These are phyloP conservation scores for Psilocybe cyanescens DNA, from an alignment of 768 basidiomycete species.

Conservation along the genomic window DNA sequence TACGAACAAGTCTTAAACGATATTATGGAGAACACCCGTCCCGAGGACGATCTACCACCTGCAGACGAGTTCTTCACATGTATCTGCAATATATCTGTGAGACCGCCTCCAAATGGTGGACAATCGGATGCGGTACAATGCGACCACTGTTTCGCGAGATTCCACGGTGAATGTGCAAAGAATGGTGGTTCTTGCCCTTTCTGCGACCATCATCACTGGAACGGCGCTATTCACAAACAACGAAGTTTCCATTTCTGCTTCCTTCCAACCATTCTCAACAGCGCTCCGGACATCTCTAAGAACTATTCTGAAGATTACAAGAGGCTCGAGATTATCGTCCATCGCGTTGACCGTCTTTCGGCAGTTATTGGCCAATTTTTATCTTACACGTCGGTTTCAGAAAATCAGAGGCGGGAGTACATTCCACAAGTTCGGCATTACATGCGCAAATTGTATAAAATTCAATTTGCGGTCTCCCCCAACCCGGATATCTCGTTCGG, in stretches of 20 bases:
- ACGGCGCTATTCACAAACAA: slow-evolving; percentile 81
- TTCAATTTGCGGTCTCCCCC: slow-evolving; percentile 87
- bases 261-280: slow-evolving; percentile 68
- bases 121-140: slow-evolving; percentile 88
- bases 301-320: slow-evolving; percentile 83
- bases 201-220: slow-evolving; percentile 92
- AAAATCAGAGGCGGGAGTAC: slow-evolving; percentile 76
- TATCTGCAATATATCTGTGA: slow-evolving; percentile 77
- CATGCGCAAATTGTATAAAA: slow-evolving; percentile 89
- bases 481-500: slow-evolving; percentile 83
- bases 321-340: slow-evolving; percentile 79
- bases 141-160: slow-evolving; percentile 86
- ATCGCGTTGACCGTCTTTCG: slow-evolving; percentile 76
- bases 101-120: slow-evolving; percentile 75
- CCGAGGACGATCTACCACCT: slow-evolving; percentile 81
- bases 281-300: slow-evolving; percentile 79
- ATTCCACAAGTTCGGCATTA: slow-evolving; percentile 86
- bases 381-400: slow-evolving; percentile 67
- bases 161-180: slow-evolving; percentile 84
- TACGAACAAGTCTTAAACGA: slow-evolving; percentile 71
- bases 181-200: slow-evolving; percentile 93
- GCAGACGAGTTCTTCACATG: slow-evolving; percentile 84
- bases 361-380: slow-evolving; percentile 81
- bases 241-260: slow-evolving; percentile 86
- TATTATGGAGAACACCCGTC: slow-evolving; percentile 72